These are phyloP conservation scores for Sanghuangporus baumii DNA, from an alignment of 1,284 basidiomycete species.

Conservation along the genomic window DNA sequence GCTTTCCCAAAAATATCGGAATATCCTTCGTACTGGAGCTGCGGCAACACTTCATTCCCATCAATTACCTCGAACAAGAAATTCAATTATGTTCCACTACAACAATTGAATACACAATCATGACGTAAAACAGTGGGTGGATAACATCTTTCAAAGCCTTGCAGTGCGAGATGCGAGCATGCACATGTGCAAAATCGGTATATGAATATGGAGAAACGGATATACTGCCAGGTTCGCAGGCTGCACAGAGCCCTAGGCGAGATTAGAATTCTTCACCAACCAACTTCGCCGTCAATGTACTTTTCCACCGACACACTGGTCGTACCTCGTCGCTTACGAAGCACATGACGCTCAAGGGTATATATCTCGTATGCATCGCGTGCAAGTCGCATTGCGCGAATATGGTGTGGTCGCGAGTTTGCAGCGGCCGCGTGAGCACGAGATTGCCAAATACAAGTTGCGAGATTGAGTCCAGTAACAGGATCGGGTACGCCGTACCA, in stretches of 20 bases:
- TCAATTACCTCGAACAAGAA: too few relatives aligned
- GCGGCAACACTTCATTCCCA: too few relatives aligned
- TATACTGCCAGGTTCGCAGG: too few relatives aligned
- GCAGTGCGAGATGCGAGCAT: neutral
- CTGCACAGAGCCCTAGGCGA: too few relatives aligned
- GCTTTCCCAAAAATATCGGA: too few relatives aligned
- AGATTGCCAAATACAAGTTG: slow-evolving; percentile 94
- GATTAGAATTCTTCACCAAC: slow-evolving; percentile 42
- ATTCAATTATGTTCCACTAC: too few relatives aligned
- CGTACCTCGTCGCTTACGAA: slow-evolving; percentile 61
- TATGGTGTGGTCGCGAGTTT: slow-evolving; percentile 74
- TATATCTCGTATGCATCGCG: slow-evolving; percentile 76
- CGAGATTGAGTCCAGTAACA: slow-evolving; percentile 75
- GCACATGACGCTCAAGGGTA: slow-evolving; percentile 66
- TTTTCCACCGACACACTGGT: slow-evolving; percentile 47
- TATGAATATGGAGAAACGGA: too few relatives aligned
- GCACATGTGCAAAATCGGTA: neutral
- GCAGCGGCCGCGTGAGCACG: slow-evolving; percentile 77
- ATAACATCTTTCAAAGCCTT: neutral
- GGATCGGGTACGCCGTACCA: slow-evolving; percentile 88
- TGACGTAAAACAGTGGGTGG: too few relatives aligned
- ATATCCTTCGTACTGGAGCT: too few relatives aligned
- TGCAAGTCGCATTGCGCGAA: slow-evolving; percentile 78
- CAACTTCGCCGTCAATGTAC: slow-evolving; percentile 64
- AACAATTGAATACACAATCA: too few relatives aligned